A percentile compares a stretch with the other conserved stretches of the same genome.
phyloP scores from a whole-genome alignment of 2,329 filamentous ascomycete genomes.

The Epichloe scottii region DNA sequence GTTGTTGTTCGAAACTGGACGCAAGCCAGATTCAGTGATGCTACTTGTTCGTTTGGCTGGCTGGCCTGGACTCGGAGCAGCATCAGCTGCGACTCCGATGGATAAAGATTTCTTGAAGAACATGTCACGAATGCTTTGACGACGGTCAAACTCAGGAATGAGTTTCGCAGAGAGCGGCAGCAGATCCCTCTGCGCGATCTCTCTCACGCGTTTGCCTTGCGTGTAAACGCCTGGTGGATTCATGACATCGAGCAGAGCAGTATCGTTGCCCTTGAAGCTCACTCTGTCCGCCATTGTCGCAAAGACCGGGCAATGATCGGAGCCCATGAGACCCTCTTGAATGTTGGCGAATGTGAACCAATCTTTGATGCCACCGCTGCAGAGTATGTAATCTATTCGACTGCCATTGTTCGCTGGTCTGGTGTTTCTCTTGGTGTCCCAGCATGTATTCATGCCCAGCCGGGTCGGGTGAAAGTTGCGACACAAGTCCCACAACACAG shows the following conservation, averaged over 20 bases:
- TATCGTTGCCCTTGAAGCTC: slow-evolving; percentile 30
- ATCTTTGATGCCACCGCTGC: slow-evolving; percentile 60
- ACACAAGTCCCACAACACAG: slow-evolving; percentile 74
- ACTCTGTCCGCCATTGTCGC: slow-evolving; percentile 58
- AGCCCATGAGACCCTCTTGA: slow-evolving; percentile 86
- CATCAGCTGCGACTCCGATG: background rate
- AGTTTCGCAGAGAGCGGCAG: slow-evolving; percentile 68
- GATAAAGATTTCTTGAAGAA: slow-evolving; percentile 38
- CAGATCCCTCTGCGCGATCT: slow-evolving; percentile 54
- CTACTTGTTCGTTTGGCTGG: background rate
- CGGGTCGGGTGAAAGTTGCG: slow-evolving; percentile 69
- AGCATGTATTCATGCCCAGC: slow-evolving; percentile 90
- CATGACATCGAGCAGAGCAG: slow-evolving; percentile 58
- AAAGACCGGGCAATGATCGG: slow-evolving; percentile 92
- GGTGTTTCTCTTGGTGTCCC: slow-evolving; percentile 92
- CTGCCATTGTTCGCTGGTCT: slow-evolving; percentile 88
- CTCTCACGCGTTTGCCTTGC: slow-evolving; percentile 49
- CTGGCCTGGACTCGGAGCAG: background rate
- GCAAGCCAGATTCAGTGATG: background rate
- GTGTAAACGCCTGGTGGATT: slow-evolving; percentile 64
- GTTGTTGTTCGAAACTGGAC: background rate
- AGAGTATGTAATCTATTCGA: slow-evolving; percentile 87
- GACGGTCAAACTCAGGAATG: slow-evolving; percentile 76
- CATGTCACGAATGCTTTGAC: slow-evolving; percentile 86
- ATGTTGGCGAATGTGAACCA: slow-evolving; percentile 80